phyloP scores from a whole-genome alignment of 1,139 yeast genomes.

The Debaryomyces sp. region DNA sequence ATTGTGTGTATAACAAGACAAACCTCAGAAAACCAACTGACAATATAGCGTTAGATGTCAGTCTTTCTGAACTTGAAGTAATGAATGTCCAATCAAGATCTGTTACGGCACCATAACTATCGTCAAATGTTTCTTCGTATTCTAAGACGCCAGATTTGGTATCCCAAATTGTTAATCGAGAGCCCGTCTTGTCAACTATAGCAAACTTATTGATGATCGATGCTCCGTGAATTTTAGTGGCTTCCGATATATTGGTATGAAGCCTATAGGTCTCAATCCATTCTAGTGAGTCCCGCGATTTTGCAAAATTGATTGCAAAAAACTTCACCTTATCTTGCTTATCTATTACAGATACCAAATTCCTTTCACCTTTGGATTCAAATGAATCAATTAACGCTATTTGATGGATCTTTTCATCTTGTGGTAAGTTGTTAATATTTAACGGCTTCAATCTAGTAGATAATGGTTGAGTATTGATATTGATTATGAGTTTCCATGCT shows the following conservation, averaged over 20 bases:
- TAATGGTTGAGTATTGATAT: slow-evolving; percentile 19
- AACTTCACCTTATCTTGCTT: slow-evolving; percentile 56
- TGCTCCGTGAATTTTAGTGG: slow-evolving; percentile 68
- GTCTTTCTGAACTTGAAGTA: slow-evolving; percentile 28
- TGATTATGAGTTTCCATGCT: slow-evolving; percentile 32
- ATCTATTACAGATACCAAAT: slow-evolving; percentile 62
- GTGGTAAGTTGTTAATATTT: slow-evolving; percentile 31
- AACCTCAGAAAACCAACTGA: slow-evolving; percentile 73
- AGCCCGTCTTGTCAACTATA: slow-evolving; percentile 56
- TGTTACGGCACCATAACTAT: slow-evolving; percentile 44
- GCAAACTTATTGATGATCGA: slow-evolving; percentile 72
- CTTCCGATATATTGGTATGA: slow-evolving; percentile 56
- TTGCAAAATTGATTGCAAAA: slow-evolving; percentile 22
- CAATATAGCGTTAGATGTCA: slow-evolving; percentile 65
- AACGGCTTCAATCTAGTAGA: slow-evolving; percentile 14
- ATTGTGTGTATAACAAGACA: slow-evolving; percentile 73
- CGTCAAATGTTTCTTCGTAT: slow-evolving; percentile 49
- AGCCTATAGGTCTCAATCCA: slow-evolving; percentile 58
- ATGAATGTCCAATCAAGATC: slow-evolving; percentile 86
- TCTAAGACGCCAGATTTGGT: slow-evolving; percentile 68
- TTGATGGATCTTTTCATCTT: slow-evolving; percentile 37
- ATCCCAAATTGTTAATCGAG: slow-evolving; percentile 75
- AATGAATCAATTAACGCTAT: slow-evolving; percentile 62
- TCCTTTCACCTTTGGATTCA: slow-evolving; percentile 43
- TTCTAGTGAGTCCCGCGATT: slow-evolving; percentile 18